These are phyloP conservation scores for Tremellales sp. DNA, from an alignment of 1,284 basidiomycete species.

Conservation along the genomic window DNA sequence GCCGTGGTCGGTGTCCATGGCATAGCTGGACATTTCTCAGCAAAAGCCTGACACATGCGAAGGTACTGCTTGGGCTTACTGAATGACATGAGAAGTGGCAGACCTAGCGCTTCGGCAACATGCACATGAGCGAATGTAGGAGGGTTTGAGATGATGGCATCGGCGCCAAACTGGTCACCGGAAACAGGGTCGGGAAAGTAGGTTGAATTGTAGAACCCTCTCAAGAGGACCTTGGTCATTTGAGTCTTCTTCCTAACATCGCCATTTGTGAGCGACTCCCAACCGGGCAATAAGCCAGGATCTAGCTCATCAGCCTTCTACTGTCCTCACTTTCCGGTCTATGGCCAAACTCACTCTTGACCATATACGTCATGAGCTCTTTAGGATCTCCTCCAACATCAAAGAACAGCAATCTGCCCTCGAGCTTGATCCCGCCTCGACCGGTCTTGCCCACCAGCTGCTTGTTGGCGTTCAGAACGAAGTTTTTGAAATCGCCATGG, in stretches of 20 bases:
- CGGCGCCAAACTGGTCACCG: conserved; percentile 54
- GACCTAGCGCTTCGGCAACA: conserved; percentile 59
- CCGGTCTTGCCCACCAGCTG: conserved; percentile 53
- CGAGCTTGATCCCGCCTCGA: conserved; percentile 46
- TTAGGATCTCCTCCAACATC: conserved; percentile 36
- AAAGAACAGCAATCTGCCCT: conserved; percentile 31
- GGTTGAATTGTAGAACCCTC: conserved; percentile 58
- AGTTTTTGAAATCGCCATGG: conserved; percentile 58
- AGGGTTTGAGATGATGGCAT: conserved; percentile 63
- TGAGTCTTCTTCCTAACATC: conserved; percentile 32
- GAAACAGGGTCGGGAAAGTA: conserved; percentile 52
- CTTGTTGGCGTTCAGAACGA: conserved; percentile 54
- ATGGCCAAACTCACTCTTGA: conserved; percentile 42
- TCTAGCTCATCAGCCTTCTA: conserved; percentile 25
- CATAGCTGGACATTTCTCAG: conserved; percentile 53
- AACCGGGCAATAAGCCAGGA: conserved; percentile 32
- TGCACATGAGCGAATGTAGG: conserved; percentile 62
- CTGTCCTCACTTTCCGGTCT: neutral
- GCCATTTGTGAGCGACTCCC: conserved; percentile 26
- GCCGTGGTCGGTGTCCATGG: conserved; percentile 61
- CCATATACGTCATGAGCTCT: conserved; percentile 41
- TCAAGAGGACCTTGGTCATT: conserved; percentile 50
- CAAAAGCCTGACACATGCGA: neutral
- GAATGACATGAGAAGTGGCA: conserved; percentile 58
- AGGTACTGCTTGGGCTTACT: conserved; percentile 45